These are phyloP conservation scores for Pseudocercospora fuligena DNA, from an alignment of 2,329 filamentous ascomycete genomes.

Conservation along the genomic window DNA sequence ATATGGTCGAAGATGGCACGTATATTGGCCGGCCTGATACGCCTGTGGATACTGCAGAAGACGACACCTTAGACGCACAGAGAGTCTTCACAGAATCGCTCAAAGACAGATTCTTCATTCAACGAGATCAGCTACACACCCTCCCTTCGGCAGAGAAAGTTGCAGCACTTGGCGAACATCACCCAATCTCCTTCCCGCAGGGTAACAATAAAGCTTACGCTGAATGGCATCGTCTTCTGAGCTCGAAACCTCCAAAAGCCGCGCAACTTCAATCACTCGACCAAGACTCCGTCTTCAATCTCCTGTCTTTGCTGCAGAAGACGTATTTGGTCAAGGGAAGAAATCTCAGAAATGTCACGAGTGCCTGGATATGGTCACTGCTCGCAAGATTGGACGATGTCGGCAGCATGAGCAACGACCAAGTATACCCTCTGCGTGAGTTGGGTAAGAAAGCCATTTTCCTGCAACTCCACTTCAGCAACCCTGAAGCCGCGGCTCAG, in stretches of 20 bases:
- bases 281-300: constrained; percentile 67
- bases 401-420: constrained; percentile 74
- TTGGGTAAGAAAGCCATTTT: constrained; percentile 72
- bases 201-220: constrained; percentile 58
- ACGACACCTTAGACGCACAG: constrained; percentile 52
- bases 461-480: constrained; percentile 36
- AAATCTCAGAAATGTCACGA: constrained; percentile 68
- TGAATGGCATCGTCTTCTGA: constrained; percentile 58
- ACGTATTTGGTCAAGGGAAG: constrained; percentile 67
- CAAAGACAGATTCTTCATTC: constrained; percentile 64
- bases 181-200: constrained; percentile 59
- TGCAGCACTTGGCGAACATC: constrained; percentile 57
- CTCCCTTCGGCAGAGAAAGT: constrained; percentile 60
- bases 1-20: constrained; percentile 77
- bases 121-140: constrained; percentile 66
- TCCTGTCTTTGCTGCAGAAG: constrained; percentile 64
- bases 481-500: constrained; percentile 34
- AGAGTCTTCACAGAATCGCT: constrained; percentile 72
- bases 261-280: constrained; percentile 60
- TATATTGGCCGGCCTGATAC: constrained; percentile 67
- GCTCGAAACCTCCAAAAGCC: constrained; percentile 52
- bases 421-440: constrained; percentile 77
- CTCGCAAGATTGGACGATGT: constrained; percentile 71
- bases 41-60: constrained; percentile 36
- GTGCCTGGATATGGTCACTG: constrained; percentile 84